Conservation (phyloP, 768 basidiomycete species). For the Auriculariales sp. region DNA sequence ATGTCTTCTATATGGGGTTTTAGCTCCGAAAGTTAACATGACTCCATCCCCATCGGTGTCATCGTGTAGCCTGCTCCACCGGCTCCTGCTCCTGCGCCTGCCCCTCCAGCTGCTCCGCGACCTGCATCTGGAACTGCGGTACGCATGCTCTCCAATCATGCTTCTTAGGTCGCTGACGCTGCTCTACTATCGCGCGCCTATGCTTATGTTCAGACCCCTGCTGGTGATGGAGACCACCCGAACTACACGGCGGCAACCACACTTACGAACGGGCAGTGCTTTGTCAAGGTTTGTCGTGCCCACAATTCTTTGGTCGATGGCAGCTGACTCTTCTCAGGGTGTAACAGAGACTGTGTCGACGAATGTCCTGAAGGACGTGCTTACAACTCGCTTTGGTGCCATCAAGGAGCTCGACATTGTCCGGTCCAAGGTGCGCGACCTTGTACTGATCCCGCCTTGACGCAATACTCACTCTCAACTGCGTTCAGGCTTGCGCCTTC, state of each 20-base stretch:
- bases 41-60: too few relatives aligned
- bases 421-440: conserved; percentile 58
- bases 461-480: too few relatives aligned
- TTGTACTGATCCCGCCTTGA: too few relatives aligned
- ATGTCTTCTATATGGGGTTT: too few relatives aligned
- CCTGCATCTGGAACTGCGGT: conserved; percentile 17
- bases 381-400: conserved; percentile 56
- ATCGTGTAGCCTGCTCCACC: conserved; percentile 35
- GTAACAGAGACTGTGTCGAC: conserved; percentile 54
- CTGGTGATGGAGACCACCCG: conserved; percentile 32
- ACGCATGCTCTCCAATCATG: too few relatives aligned
- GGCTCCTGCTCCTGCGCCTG: conserved; percentile 20
- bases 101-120: conserved; percentile 21
- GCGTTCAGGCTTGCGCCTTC: conserved; percentile 95
- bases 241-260: conserved; percentile 39
- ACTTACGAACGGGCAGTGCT: conserved; percentile 66
- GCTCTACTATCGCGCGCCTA: not conserved
- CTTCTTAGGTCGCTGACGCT: too few relatives aligned
- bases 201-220: conserved; percentile 1
- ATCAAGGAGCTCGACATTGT: conserved; percentile 85
- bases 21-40: too few relatives aligned
- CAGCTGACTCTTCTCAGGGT: conserved; percentile 26
- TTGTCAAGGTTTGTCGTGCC: conserved; percentile 60
- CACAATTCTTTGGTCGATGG: conserved; percentile 6
- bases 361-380: conserved; percentile 29